Evolutionary conservation across 441 rosid genomes (phyloP), one percentile per base, ranked within the genome.

Genomic region (Kokia cookei): DNA sequence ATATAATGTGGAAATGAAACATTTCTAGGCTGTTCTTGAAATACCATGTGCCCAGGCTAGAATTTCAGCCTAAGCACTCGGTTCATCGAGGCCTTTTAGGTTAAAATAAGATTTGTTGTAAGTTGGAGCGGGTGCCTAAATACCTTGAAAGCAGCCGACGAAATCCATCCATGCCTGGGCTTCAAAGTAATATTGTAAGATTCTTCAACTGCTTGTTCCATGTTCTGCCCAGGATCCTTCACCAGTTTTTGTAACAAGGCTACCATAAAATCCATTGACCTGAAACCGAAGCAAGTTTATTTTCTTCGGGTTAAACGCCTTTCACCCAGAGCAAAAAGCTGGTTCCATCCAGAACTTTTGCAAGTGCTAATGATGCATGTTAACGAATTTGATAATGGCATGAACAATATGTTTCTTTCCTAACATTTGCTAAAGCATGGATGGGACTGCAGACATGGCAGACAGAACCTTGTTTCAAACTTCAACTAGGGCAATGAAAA

Each of bases 101-200:
- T 24, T 29, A 65, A 45, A 24, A 45, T 10, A 45, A 4, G 35
- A 32, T 32, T 4, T 32, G 6, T 1, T 32, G 6, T 32, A 32
- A 29, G 4, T 32, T 4, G 35, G 35, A 5, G 5, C 6, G 4
- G 35, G 51, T 63, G 55, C 1, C 42, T 43, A 64, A 22, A 62
- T 84, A 93, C 99, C 86, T 80, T 95, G 84, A 87, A 89, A 81
- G 99, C 98, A 69, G 98, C 98, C 14, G 90, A 83, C 2, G 99
- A 88, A 74, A 95, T 95, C 98, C 99, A 95, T 65, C 97, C 90
- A 86, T 95, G 99, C 86, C 93, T 87, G 2, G 87, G 94, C 84
- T 91, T 95, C 75, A 95, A 83, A 71, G 94, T 88, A 40, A 69
- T 17, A 69, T 73, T 80, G 73, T 95, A 93, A 47, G 96, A 84